Conservation (phyloP, 108 stramenopile genomes). For the Cyclostephanos tholiformis region DNA sequence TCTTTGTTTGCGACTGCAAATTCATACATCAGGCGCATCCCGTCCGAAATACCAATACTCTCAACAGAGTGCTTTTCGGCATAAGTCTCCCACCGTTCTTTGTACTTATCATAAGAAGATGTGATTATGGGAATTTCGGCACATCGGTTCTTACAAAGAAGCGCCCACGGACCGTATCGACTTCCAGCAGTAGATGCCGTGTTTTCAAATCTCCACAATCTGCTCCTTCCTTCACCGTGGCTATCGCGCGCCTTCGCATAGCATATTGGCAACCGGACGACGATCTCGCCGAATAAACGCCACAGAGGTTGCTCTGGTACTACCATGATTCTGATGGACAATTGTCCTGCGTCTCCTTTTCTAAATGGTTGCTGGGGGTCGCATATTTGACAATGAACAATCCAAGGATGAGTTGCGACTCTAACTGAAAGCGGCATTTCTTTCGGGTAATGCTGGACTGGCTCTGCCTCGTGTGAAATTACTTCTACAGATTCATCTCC, state of each 20-base stretch:
- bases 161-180: constrained; percentile 84
- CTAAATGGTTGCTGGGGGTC: constrained; percentile 86
- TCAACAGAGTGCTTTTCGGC: constrained; percentile 74
- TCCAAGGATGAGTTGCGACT: constrained; percentile 82
- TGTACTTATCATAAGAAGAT: constrained; percentile 49
- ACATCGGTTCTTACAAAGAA: constrained; percentile 72
- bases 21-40: constrained; percentile 76
- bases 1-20: constrained; percentile 66
- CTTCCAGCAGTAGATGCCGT: constrained; percentile 42
- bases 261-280: constrained; percentile 69
- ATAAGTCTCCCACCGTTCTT: constrained; percentile 68
- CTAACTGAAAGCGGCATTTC: constrained; percentile 59
- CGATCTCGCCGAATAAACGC: constrained; percentile 75
- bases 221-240: constrained; percentile 67
- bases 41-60: constrained; percentile 65
- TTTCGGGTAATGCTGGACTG: constrained; percentile 38
- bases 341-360: constrained; percentile 74
- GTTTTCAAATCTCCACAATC: constrained; percentile 71
- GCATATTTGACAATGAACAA: constrained; percentile 77
- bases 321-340: constrained; percentile 81
- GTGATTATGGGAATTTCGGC: constrained; percentile 50
- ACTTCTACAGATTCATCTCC: constrained; percentile 32
- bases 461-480: constrained; percentile 22
- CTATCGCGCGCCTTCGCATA: constrained; percentile 54
- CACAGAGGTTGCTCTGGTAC: constrained; percentile 83